phyloP scores from a whole-genome alignment of 2,329 filamentous ascomycete species.

The Fusarium transvaalense region DNA sequence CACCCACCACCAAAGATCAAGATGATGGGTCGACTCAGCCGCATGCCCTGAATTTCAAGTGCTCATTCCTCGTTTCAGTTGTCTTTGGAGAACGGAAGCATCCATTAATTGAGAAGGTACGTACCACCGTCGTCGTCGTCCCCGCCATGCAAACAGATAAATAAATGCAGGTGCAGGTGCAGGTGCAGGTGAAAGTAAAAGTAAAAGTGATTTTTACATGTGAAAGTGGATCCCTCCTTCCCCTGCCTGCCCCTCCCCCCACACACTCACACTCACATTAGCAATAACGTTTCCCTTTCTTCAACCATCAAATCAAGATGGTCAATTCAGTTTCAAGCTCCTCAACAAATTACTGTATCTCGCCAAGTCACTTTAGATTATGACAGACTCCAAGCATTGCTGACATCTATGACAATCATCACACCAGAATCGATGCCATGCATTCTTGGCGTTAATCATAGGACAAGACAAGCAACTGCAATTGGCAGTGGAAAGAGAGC shows the following conservation, averaged over 20 bases:
- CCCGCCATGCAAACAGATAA: neutral
- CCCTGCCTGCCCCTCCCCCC: slow-evolving; percentile 7
- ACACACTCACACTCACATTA: slow-evolving; percentile 14
- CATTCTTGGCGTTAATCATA: slow-evolving; percentile 31
- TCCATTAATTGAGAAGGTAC: slow-evolving; percentile 5
- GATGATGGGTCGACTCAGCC: slow-evolving; percentile 44
- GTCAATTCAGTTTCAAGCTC: slow-evolving; percentile 19
- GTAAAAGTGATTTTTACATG: slow-evolving; percentile 41
- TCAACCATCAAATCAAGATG: slow-evolving; percentile 24
- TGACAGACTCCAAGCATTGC: neutral
- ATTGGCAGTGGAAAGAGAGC: slow-evolving; percentile 1
- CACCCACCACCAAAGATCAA: slow-evolving; percentile 43
- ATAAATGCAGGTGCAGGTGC: neutral
- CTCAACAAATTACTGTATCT: slow-evolving; percentile 34
- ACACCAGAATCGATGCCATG: slow-evolving; percentile 22
- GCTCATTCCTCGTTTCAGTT: slow-evolving; percentile 32
- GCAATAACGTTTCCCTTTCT: slow-evolving; percentile 17
- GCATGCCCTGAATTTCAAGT: slow-evolving; percentile 26
- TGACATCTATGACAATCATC: slow-evolving; percentile 17
- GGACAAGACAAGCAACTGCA: neutral
- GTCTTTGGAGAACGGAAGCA: neutral
- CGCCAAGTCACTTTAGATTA: neutral
- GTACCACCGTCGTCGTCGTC: slow-evolving; percentile 5
- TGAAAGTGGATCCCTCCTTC: slow-evolving; percentile 45
- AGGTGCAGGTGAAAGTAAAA: neutral